phyloP scores from a whole-genome alignment of 2,329 filamentous ascomycete species.

The Monilinia laxa region DNA sequence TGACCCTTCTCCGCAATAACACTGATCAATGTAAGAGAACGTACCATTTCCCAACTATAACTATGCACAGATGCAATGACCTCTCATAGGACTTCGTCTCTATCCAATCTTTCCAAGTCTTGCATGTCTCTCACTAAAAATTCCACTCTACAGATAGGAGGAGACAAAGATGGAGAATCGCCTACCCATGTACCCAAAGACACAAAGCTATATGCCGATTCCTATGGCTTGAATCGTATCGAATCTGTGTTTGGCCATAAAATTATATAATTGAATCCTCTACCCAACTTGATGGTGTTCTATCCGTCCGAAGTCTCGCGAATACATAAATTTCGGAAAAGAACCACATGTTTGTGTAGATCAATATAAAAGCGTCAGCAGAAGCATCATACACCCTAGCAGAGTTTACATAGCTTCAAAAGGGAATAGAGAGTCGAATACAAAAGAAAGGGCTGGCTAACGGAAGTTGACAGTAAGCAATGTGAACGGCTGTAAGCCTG shows the following conservation, averaged over 20 bases:
- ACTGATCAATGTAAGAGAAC: conserved; percentile 1
- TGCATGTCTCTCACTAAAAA: conserved; percentile 23
- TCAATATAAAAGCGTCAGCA: conserved; percentile 20
- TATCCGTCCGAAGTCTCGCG: conserved; percentile 66
- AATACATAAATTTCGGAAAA: conserved; percentile 64
- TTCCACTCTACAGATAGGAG: conserved; percentile 26
- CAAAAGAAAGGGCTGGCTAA: conserved; percentile 12
- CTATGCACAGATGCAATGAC: not conserved
- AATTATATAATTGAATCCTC: conserved; percentile 67
- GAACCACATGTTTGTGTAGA: conserved; percentile 71
- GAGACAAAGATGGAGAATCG: conserved; percentile 24
- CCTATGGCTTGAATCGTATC: conserved; percentile 12
- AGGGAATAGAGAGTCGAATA: conserved; percentile 20
- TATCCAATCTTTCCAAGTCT: conserved; percentile 30
- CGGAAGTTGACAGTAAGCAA: conserved; percentile 21
- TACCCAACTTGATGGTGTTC: conserved; percentile 67
- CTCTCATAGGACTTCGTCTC: conserved; percentile 26
- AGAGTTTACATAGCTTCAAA: conserved; percentile 23
- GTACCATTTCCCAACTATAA: not conserved
- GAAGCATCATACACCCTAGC: conserved; percentile 26
- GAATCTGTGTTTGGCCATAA: conserved; percentile 62
- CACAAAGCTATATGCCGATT: conserved; percentile 3
- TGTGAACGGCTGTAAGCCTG: conserved; percentile 17
- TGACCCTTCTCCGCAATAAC: conserved; percentile 1
- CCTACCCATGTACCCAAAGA: conserved; percentile 26